These are phyloP conservation scores for Dimargaris xerosporica DNA, from an alignment of 192 early-diverging fungal genomes.

Conservation along the genomic window DNA sequence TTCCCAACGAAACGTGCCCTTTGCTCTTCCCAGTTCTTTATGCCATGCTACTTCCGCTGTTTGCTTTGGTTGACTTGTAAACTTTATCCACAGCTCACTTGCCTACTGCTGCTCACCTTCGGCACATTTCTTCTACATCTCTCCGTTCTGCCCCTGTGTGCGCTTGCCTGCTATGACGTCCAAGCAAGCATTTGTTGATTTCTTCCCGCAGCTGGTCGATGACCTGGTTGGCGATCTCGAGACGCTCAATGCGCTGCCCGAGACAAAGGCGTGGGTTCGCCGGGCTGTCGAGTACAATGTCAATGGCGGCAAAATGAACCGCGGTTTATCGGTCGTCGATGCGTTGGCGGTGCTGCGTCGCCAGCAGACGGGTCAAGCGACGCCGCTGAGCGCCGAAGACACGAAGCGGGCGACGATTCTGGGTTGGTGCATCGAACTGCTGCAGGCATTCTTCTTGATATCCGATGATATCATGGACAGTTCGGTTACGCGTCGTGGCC, in stretches of 20 bases:
- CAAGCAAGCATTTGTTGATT: slow-evolving; percentile 45
- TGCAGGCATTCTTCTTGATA: slow-evolving; percentile 97
- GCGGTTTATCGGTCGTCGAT: slow-evolving; percentile 88
- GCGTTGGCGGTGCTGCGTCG: slow-evolving; percentile 62
- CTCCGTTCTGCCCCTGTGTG: too few species aligned
- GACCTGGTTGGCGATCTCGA: slow-evolving; percentile 61
- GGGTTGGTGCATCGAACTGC: slow-evolving; percentile 93
- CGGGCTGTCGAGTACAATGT: slow-evolving; percentile 48
- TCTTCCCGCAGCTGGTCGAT: slow-evolving; percentile 54
- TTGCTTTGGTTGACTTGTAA: too few species aligned
- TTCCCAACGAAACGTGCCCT: too few species aligned
- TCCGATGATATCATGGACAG: slow-evolving; percentile 98
- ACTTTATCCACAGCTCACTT: too few species aligned
- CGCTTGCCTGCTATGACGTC: slow-evolving; percentile 19
- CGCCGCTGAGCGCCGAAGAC: slow-evolving; percentile 55
- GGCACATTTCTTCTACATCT: too few species aligned
- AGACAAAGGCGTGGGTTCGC: slow-evolving; percentile 49
- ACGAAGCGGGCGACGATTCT: slow-evolving; percentile 74
- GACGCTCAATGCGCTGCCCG: slow-evolving; percentile 47
- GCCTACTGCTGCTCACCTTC: too few species aligned
- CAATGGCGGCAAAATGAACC: slow-evolving; percentile 86
- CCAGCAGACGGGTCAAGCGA: slow-evolving; percentile 23
- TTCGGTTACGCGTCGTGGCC: slow-evolving; percentile 87
- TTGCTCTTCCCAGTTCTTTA: too few species aligned
- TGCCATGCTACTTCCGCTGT: too few species aligned